phyloP scores from a whole-genome alignment of 345 rosid genomes.

The Camelina neglecta region DNA sequence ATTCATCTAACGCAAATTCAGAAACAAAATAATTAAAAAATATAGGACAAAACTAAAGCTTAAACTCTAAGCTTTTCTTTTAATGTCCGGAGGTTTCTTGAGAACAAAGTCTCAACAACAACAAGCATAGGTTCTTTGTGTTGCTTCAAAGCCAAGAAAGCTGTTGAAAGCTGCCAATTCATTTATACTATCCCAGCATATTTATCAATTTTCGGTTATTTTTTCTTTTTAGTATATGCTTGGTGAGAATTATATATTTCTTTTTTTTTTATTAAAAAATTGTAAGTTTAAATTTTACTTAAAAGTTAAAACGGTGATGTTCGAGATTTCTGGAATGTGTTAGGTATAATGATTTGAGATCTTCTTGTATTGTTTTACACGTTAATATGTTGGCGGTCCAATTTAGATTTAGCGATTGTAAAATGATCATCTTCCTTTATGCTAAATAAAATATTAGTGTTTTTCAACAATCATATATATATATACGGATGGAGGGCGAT shows the following conservation, averaged over 20 bases:
- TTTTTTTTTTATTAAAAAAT: background rate
- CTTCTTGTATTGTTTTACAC: conserved; percentile 35
- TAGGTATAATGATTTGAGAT: conserved; percentile 35
- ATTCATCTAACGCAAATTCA: conserved; percentile 50
- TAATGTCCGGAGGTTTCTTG: conserved; percentile 21
- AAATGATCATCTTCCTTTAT: background rate
- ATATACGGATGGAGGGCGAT: background rate
- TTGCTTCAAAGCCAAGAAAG: conserved; percentile 42
- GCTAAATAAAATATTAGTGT: conserved; percentile 41
- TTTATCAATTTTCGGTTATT: conserved; percentile 19
- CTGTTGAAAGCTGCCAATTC: conserved; percentile 34
- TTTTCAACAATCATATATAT: background rate
- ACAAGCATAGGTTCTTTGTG: conserved; percentile 23
- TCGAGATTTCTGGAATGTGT: conserved; percentile 33
- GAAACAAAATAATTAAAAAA: conserved; percentile 14
- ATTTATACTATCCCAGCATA: conserved; percentile 38
- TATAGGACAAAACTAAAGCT: conserved; percentile 22
- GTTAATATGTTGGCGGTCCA: conserved; percentile 38
- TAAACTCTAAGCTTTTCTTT: conserved; percentile 31
- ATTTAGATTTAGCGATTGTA: background rate
- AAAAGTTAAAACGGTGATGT: background rate
- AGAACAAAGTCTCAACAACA: conserved; percentile 32
- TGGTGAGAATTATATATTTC: conserved; percentile 34
- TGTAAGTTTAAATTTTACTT: conserved; percentile 17
- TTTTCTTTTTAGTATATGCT: conserved; percentile 36